These are phyloP conservation scores for Coemansia sp. DNA, from an alignment of 371 early-diverging fungal species.

Conservation along the genomic window DNA sequence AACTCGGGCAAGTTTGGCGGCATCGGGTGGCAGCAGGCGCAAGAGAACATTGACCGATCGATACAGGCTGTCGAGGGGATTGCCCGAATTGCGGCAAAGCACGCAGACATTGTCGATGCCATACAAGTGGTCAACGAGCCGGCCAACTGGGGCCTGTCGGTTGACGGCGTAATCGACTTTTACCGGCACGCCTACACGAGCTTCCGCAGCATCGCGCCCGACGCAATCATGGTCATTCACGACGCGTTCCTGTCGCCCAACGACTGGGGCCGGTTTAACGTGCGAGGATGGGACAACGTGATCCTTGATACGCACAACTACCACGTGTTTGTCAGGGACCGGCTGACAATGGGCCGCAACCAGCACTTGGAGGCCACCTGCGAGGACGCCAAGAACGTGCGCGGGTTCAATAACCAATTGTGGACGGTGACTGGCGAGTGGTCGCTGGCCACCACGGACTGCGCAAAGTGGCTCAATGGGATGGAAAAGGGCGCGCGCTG, in stretches of 20 bases:
- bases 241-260: constrained; percentile 48
- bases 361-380: constrained; percentile 32
- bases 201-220: constrained; percentile 28
- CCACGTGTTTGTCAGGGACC: constrained; percentile 55
- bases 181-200: constrained; percentile 41
- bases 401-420: constrained; percentile 23
- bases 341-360: constrained; percentile 53
- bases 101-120: constrained; percentile 36
- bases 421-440: constrained; percentile 74
- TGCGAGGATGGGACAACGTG: constrained; percentile 35
- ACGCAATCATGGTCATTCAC: constrained; percentile 41
- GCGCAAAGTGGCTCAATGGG: constrained; percentile 72
- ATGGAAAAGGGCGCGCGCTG: constrained; percentile 64
- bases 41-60: constrained; percentile 42
- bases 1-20: constrained; percentile 59
- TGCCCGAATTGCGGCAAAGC: constrained; percentile 34
- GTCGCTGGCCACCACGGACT: constrained; percentile 72
- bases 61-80: constrained; percentile 33
- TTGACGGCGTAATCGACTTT: constrained; percentile 34
- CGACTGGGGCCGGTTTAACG: constrained; percentile 38
- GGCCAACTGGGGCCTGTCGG: constrained; percentile 48
- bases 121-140: constrained; percentile 53
- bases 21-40: constrained; percentile 49
- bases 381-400: constrained; percentile 28
- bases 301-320: constrained; percentile 56